phyloP scores from a whole-genome alignment of 139 green algal species.

The Zygnema cylindricum region DNA sequence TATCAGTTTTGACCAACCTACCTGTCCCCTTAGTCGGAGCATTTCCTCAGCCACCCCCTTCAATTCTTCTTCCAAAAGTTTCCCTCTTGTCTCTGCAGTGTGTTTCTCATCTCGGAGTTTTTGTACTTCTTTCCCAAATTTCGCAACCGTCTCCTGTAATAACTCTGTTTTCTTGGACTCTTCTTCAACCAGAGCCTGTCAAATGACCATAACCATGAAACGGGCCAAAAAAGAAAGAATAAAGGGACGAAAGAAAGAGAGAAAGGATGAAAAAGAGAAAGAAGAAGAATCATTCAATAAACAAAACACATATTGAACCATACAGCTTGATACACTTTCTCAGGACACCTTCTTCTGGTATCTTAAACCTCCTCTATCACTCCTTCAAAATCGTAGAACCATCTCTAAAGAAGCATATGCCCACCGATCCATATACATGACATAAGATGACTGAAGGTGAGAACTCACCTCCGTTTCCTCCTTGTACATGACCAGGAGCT shows the following conservation, averaged over 20 bases:
- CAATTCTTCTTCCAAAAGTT: background rate
- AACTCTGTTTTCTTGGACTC: background rate
- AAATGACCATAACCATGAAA: too few relatives aligned
- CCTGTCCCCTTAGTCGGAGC: background rate
- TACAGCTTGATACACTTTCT: too few relatives aligned
- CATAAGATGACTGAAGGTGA: too few relatives aligned
- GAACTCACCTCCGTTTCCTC: background rate
- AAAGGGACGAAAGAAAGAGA: background rate
- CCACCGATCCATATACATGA: too few relatives aligned
- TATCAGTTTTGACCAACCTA: too few relatives aligned
- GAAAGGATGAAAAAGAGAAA: background rate
- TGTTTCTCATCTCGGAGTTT: background rate
- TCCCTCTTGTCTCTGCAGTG: background rate
- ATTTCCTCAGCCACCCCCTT: background rate
- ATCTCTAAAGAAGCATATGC: too few relatives aligned
- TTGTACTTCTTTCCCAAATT: background rate
- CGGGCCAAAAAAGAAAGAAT: too few relatives aligned
- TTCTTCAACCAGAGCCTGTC: background rate
- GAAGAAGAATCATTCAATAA: too few relatives aligned
- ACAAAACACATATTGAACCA: too few relatives aligned
- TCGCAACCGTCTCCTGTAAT: background rate
- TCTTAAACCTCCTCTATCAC: too few relatives aligned
- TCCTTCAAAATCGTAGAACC: too few relatives aligned
- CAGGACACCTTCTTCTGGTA: too few relatives aligned
- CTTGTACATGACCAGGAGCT: background rate